Evolutionary conservation across 2,329 filamentous ascomycete genomes (phyloP), one percentile per base, ranked within the genome.

Genomic region (Fusarium sp.): DNA sequence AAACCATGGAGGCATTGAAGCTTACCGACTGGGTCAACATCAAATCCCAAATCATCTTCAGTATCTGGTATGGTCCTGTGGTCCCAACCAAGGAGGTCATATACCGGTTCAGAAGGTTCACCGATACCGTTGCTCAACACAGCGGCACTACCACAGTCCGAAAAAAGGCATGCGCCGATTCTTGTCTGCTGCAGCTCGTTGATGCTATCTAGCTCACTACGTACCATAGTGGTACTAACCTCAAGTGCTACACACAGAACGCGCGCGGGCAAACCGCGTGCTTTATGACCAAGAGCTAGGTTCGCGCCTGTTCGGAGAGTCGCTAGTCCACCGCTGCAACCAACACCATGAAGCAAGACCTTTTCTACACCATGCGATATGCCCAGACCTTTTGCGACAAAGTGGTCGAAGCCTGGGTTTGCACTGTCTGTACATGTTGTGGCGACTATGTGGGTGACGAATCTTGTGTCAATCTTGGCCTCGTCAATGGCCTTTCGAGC

Each of bases 351-450:
- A 21, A 93, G 83, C 8, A 93, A 83, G 10, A 91, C 88, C 76
- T 90, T 92, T 75, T 93, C 90, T 5, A 91, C 86, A n/a, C 82
- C 82, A 38, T 86, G 83, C n/a, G 83, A 83, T 35, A 92, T 83
- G 1, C 89, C 89, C 5, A 93, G 81, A 9, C 84, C 82, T 76
- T 88, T 89, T 59, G 87, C 87, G 30, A 93, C 88, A 70, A 85
- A 91, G 79, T 92, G 89, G 73, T 93, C 91, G 77, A 90, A 93
- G 3, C 91, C 91, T 0, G 91, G 91, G 78, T 92, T 93, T 21
- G 90, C 90, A 71, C 89, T 91, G 78, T 93, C 89, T 13, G 91
- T 93, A 78, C 91, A 93, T 9, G 90, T 92, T 1, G 90, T 91
- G 30, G 90, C 88, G 13, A 93, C 90, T 44, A 92, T 85, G 75